Evolutionary conservation across 129 eudicot species (phyloP).

Genomic region (Lactuca saligna): DNA sequence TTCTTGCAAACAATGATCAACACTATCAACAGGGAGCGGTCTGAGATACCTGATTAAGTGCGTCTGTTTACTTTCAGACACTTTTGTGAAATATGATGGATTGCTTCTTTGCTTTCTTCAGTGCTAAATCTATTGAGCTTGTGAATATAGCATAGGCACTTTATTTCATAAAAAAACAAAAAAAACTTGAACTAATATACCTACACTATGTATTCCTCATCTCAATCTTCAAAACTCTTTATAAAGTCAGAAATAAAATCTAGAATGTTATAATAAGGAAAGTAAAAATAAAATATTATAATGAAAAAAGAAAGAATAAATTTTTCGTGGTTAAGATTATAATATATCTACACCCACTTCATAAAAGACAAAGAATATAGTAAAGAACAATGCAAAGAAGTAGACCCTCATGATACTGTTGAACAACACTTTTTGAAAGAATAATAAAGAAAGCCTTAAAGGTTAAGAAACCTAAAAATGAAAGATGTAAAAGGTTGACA

Average conservation of each 20-base stretch:
- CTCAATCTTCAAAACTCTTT: not conserved
- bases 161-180: not conserved
- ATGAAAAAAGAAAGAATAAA: no score
- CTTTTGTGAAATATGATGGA: not conserved
- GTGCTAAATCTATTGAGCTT: slow-evolving; percentile 15
- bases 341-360: slow-evolving; percentile 7
- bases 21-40: slow-evolving; percentile 68
- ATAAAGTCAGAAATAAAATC: no score
- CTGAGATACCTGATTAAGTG: slow-evolving; percentile 72
- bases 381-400: slow-evolving; percentile 11
- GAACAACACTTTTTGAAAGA: slow-evolving; percentile 27
- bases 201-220: slow-evolving; percentile 7
- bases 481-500: slow-evolving; percentile 16
- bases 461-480: slow-evolving; percentile 32
- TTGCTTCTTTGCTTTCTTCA: no score
- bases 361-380: slow-evolving; percentile 23
- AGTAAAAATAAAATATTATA: not conserved
- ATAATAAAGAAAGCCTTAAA: slow-evolving; percentile 26
- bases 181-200: slow-evolving; percentile 16
- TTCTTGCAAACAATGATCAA: slow-evolving; percentile 71
- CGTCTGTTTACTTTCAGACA: slow-evolving; percentile 1
- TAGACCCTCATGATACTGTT: slow-evolving; percentile 19
- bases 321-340: not conserved
- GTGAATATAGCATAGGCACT: slow-evolving; percentile 31
- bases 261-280: not conserved